A percentile compares a stretch with the other conserved stretches of the same genome.
These are phyloP conservation scores for Penicillium cataractarum DNA, from an alignment of 495 filamentous ascomycete genomes.

Conservation along the genomic window DNA sequence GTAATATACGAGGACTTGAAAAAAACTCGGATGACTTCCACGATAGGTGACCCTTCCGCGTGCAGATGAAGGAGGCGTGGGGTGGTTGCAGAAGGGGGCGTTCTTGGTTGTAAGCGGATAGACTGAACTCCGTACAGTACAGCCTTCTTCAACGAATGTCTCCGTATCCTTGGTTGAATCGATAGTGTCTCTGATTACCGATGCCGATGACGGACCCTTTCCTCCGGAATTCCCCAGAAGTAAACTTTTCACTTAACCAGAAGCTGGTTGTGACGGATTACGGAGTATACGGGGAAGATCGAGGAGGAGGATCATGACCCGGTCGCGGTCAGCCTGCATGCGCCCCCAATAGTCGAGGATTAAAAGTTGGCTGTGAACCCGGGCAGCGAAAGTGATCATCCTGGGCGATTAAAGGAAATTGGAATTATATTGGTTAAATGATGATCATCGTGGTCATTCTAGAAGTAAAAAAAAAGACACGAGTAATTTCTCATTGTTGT, in stretches of 20 bases:
- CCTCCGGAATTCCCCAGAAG: background rate
- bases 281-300: background rate
- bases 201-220: constrained; percentile 21
- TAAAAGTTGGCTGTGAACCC: constrained; percentile 25
- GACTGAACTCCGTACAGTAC: background rate
- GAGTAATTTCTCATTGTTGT: background rate
- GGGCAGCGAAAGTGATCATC: constrained; percentile 23
- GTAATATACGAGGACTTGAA: background rate
- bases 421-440: background rate
- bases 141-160: background rate
- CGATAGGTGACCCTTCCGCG: constrained; percentile 29
- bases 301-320: constrained; percentile 26
- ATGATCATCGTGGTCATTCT: background rate
- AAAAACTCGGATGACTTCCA: constrained; percentile 26
- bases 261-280: background rate
- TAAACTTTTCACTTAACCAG: background rate
- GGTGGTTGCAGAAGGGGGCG: constrained; percentile 1
- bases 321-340: constrained; percentile 32
- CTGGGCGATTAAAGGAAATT: background rate
- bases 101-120: background rate
- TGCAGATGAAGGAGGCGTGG: constrained; percentile 15
- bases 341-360: constrained; percentile 29
- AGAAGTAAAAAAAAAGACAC: background rate
- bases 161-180: background rate
- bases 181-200: too few species aligned